Evolutionary conservation across 2,329 filamentous ascomycete species (phyloP).

Genomic region (Penicillium expansum): DNA sequence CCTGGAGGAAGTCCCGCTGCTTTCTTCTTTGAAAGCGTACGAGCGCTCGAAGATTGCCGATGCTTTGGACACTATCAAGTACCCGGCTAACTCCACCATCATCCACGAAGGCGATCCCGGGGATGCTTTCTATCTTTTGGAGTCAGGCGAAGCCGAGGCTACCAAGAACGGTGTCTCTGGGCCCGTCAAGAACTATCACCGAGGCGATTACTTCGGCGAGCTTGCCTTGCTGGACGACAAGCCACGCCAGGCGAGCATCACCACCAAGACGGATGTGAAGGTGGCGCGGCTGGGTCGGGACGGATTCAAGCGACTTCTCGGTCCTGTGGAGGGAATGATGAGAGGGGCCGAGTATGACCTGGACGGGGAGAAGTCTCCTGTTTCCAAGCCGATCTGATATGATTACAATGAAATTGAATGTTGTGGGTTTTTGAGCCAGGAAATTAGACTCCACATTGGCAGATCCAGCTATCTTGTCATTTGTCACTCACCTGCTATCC

Average conservation of each 20-base stretch:
- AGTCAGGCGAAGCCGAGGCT: conserved; percentile 81
- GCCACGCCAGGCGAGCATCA: conserved; percentile 83
- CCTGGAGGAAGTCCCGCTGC: conserved; percentile 85
- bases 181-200: conserved; percentile 75
- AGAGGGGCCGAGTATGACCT: conserved; percentile 57
- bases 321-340: conserved; percentile 93
- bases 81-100: conserved; percentile 72
- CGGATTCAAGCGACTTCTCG: conserved; percentile 88
- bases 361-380: conserved; percentile 28
- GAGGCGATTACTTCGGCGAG: conserved; percentile 97
- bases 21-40: conserved; percentile 80
- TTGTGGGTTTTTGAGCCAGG: neutral
- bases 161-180: conserved; percentile 71
- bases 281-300: conserved; percentile 89
- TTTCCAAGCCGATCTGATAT: conserved; percentile 25
- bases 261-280: conserved; percentile 83
- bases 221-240: conserved; percentile 90
- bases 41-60: conserved; percentile 97
- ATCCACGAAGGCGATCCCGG: conserved; percentile 90
- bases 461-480: neutral
- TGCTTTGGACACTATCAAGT: conserved; percentile 88
- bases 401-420: conserved; percentile 18
- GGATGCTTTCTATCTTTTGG: conserved; percentile 86
- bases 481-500: neutral
- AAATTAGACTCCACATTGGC: conserved; percentile 3